phyloP scores from a whole-genome alignment of 495 filamentous ascomycete species.

The Daldinia grandis region DNA sequence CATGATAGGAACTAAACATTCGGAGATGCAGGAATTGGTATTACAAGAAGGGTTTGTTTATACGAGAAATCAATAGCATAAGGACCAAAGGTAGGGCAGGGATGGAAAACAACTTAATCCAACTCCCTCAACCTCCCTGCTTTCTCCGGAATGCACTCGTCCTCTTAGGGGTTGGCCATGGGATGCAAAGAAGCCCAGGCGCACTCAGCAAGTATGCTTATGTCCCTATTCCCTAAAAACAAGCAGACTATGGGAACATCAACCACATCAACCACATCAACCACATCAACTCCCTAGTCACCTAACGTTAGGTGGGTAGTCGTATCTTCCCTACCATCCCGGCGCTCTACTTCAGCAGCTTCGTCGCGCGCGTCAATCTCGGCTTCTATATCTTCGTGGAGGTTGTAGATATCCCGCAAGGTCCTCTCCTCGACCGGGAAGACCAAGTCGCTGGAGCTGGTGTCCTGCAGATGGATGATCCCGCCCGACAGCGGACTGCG shows the following conservation, averaged over 20 bases:
- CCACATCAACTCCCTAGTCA: too few species aligned
- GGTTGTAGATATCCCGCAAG: not conserved
- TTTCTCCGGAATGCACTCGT: not conserved
- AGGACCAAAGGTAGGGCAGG: not conserved
- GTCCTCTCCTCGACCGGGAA: not conserved
- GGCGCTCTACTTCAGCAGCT: not conserved
- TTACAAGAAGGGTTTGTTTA: not conserved
- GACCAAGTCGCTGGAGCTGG: not conserved
- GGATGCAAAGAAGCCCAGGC: not conserved
- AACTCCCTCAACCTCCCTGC: not conserved
- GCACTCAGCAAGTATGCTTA: not conserved
- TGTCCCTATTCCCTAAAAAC: not conserved
- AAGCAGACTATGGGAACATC: not conserved
- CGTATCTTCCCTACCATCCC: not conserved
- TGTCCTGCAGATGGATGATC: not conserved
- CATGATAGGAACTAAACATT: not conserved
- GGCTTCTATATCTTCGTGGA: not conserved
- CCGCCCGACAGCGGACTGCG: not conserved
- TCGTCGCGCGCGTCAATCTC: not conserved
- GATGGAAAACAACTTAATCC: not conserved
- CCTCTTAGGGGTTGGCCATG: not conserved
- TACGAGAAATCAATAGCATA: too few species aligned
- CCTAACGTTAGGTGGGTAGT: too few species aligned
- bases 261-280: too few species aligned
- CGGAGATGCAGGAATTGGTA: not conserved